Conservation (phyloP, 1,139 yeast species). For the Lodderomyces orthopsilosis region DNA sequence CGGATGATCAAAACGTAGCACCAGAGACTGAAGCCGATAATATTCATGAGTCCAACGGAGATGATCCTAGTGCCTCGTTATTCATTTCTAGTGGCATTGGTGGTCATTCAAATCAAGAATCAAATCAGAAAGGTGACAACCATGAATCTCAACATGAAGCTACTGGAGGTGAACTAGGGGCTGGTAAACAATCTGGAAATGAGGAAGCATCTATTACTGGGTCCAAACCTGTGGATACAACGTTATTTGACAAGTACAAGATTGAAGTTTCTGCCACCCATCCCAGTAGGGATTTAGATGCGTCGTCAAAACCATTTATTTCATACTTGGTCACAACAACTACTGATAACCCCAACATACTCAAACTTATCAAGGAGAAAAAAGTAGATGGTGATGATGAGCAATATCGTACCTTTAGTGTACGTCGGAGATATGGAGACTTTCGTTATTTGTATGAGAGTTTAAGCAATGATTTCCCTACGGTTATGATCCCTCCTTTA, state of each 20-base stretch:
- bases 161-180: background rate
- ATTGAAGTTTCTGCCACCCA: slow-evolving; percentile 53
- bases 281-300: slow-evolving; percentile 75
- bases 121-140: background rate
- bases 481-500: slow-evolving; percentile 84
- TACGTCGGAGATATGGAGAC: slow-evolving; percentile 79
- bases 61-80: slow-evolving; percentile 2
- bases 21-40: background rate
- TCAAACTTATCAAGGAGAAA: slow-evolving; percentile 26
- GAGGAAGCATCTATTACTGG: background rate
- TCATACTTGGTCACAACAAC: slow-evolving; percentile 76
- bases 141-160: background rate
- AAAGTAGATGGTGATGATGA: slow-evolving; percentile 11
- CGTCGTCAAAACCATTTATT: slow-evolving; percentile 77
- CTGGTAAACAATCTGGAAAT: background rate
- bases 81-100: background rate
- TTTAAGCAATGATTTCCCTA: slow-evolving; percentile 74
- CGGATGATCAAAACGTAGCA: slow-evolving; percentile 8
- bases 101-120: slow-evolving; percentile 1
- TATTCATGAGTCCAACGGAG: slow-evolving; percentile 5
- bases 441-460: slow-evolving; percentile 77
- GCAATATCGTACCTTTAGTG: slow-evolving; percentile 44
- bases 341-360: slow-evolving; percentile 44
- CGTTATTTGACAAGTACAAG: slow-evolving; percentile 21
- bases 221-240: slow-evolving; percentile 10